Percentiles rank a stretch among this genome's conserved stretches.
Conservation (phyloP, 208 protist genomes). For the Acanthamoeba lenticulata region DNA sequence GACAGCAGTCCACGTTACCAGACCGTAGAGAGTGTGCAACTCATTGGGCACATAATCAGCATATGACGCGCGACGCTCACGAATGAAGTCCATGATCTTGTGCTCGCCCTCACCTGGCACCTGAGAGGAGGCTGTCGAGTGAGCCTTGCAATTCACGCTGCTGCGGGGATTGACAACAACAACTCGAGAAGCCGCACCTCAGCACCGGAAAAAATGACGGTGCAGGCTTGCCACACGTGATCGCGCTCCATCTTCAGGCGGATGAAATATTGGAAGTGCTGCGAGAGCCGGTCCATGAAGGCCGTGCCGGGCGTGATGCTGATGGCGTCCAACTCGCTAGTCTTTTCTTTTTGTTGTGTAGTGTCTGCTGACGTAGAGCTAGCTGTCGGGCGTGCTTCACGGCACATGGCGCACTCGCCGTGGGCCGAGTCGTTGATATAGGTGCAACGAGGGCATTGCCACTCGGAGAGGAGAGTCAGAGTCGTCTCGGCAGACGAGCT, state of each 20-base stretch:
- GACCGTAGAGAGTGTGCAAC: slow-evolving; percentile 8
- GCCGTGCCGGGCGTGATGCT: slow-evolving; percentile 39
- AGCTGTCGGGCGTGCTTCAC: not conserved
- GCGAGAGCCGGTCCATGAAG: slow-evolving; percentile 19
- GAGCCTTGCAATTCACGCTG: too few relatives aligned
- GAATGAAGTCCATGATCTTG: slow-evolving; percentile 81
- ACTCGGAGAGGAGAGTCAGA: not conserved
- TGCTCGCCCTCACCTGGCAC: slow-evolving; percentile 78
- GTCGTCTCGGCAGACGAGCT: not conserved
- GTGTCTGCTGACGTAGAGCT: not conserved
- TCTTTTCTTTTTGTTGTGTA: not conserved
- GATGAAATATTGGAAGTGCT: not conserved
- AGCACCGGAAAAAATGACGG: not conserved
- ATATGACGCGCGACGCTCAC: not conserved
- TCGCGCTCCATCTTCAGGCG: slow-evolving; percentile 25
- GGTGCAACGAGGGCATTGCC: not conserved
- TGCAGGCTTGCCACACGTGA: not conserved
- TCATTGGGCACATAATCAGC: not conserved
- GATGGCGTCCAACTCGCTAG: not conserved
- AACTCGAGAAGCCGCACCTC: not conserved
- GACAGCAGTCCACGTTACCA: too few relatives aligned
- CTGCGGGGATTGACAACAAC: too few relatives aligned
- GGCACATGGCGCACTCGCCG: not conserved
- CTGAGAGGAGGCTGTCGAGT: too few relatives aligned
- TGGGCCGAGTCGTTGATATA: not conserved